Base-by-base conservation (phyloP, 352 stramenopile species). In the Phytophthora boehmeriae region DNA sequence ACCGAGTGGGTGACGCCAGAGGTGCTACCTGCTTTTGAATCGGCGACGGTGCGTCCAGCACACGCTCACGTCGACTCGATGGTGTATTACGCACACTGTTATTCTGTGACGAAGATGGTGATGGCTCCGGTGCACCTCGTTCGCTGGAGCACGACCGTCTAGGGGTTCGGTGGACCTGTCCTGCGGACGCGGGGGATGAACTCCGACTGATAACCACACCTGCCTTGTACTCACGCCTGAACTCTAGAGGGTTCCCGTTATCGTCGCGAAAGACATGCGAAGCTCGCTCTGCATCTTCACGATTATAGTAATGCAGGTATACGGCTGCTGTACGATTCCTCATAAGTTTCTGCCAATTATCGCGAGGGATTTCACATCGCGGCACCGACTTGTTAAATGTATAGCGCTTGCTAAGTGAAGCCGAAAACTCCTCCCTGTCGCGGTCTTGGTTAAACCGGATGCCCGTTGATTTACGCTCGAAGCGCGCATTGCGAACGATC, bases 361-460 rank as follows among this genome's bases (percentile, higher is more conserved):
- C 75, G 22, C 71, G 75, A 49, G 69, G 58, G 13, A 89, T 87
- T 34, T 86, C 76, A 39, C 71, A 79, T 1, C 75, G 71, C 19
- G 76, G 79, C 10, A 84, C 62, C 14, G 72, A 75, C 17, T 73
- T 77, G 44, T 85, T 80, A 35, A 82, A 66, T 13, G 66, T 76
- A 55, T 79, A 87, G 22, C 79, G 77, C 38, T 83, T 63, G 59
- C 68, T 79, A 19, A 89, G 54, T 14, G 46, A 54, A 23, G 59
- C 61, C 27, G 62, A 63, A 42, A 87, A 89, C 20, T 85, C 75
- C 9, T 86, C 77, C 25, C 75, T 62, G 47, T 89, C 79, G 11
- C 75, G 76, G 38, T 87, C 71, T 34, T 73, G 64, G 62, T 89
- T 89, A 41, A 89, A 89, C 13, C 70, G 75, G 20, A 87, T 80